phyloP scores from a whole-genome alignment of 202 grass and related monocot species.

The Carex arenaria region DNA sequence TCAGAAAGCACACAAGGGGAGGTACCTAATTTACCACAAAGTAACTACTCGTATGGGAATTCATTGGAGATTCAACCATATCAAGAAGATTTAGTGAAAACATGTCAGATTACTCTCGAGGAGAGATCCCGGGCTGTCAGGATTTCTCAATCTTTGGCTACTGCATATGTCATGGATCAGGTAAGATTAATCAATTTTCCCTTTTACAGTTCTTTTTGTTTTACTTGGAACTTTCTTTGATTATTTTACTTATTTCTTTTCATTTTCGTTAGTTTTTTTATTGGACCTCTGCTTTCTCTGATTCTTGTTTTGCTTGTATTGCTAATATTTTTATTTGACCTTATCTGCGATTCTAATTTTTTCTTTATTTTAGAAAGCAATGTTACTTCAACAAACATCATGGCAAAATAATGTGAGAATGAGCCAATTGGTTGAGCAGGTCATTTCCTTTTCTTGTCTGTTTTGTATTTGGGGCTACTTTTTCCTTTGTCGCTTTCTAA shows the following conservation, averaged over 20 bases:
- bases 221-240: not conserved
- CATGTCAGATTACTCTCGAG: constrained; percentile 40
- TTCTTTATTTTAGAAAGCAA: constrained; percentile 48
- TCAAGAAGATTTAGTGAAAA: constrained; percentile 40
- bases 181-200: constrained; percentile 23
- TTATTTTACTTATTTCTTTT: constrained; percentile 20
- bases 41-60: constrained; percentile 28
- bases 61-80: constrained; percentile 36
- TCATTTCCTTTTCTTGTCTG: constrained; percentile 6
- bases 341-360: not conserved
- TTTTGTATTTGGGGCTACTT: not conserved
- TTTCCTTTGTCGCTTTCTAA: not conserved
- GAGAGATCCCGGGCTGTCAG: constrained; percentile 49
- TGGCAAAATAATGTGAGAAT: constrained; percentile 88
- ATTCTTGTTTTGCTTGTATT: not conserved
- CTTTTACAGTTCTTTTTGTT: not conserved
- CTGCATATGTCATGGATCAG: constrained; percentile 89
- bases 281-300: not conserved
- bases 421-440: constrained; percentile 72
- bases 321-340: not conserved
- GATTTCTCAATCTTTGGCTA: constrained; percentile 68
- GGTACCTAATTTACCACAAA: constrained; percentile 23
- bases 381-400: constrained; percentile 68
- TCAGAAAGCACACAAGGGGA: constrained; percentile 10
- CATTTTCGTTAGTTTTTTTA: not conserved